These are phyloP conservation scores for Sphaerulina vaccinii DNA, from an alignment of 2,329 filamentous ascomycete species.

Conservation along the genomic window DNA sequence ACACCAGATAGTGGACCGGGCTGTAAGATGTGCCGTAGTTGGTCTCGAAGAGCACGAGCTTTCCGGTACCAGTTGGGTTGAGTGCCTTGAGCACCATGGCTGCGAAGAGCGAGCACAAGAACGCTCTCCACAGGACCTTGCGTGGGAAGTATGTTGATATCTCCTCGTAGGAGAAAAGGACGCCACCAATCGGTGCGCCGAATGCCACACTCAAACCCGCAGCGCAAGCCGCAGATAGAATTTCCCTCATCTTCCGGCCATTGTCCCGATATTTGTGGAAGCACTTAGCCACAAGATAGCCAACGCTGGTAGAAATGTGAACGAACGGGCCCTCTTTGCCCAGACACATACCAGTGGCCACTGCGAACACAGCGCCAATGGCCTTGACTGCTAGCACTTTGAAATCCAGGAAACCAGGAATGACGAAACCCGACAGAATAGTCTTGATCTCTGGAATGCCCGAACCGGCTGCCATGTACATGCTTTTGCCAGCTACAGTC, in stretches of 20 bases:
- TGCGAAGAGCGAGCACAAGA: conserved; percentile 57
- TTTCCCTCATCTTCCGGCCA: conserved; percentile 58
- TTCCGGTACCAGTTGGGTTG: conserved; percentile 61
- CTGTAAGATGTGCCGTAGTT: conserved; percentile 58
- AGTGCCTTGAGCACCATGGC: conserved; percentile 57
- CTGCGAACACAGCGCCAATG: conserved; percentile 58
- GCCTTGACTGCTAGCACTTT: conserved; percentile 58
- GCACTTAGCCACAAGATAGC: conserved; percentile 52
- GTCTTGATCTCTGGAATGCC: conserved; percentile 65
- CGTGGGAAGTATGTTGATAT: conserved; percentile 61
- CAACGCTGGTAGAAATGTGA: conserved; percentile 60
- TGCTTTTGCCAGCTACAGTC: conserved; percentile 46
- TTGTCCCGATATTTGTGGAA: conserved; percentile 60
- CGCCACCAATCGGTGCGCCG: conserved; percentile 61
- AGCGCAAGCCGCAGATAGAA: conserved; percentile 58
- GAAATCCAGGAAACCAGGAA: conserved; percentile 57
- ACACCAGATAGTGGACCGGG: conserved; percentile 57
- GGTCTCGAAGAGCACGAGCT: conserved; percentile 61
- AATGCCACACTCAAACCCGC: conserved; percentile 61
- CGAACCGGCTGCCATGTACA: conserved; percentile 60
- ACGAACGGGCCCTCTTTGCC: conserved; percentile 64
- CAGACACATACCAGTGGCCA: conserved; percentile 59
- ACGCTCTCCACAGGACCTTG: conserved; percentile 59
- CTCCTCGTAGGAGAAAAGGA: conserved; percentile 61
- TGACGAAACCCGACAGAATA: conserved; percentile 60